Evolutionary conservation across 1,284 basidiomycete genomes (phyloP).

Genomic region (Macrocybe sp.): DNA sequence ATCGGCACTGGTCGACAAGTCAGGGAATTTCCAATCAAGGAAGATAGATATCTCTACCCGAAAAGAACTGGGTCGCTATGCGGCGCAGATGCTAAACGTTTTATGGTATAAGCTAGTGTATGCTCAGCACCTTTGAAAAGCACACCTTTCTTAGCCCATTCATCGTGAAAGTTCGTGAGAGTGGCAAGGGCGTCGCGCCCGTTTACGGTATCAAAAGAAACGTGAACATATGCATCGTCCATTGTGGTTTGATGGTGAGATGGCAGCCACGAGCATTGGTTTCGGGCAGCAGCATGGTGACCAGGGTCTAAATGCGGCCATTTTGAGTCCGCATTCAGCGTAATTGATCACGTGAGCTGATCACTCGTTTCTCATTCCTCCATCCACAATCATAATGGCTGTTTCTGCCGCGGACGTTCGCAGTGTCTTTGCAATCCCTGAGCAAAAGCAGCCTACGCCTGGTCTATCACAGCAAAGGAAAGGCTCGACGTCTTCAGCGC

Average conservation of each 20-base stretch:
- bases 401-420: slow-evolving; percentile 78
- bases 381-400: slow-evolving; percentile 38
- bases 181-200: too few species aligned
- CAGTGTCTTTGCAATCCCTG: slow-evolving; percentile 68
- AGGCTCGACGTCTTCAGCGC: slow-evolving; percentile 29
- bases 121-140: slow-evolving; percentile 3
- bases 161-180: slow-evolving; percentile 31
- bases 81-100: background rate
- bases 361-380: background rate
- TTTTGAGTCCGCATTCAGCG: background rate
- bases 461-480: slow-evolving; percentile 40
- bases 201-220: too few species aligned
- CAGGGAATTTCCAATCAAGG: slow-evolving; percentile 1
- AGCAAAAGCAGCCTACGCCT: slow-evolving; percentile 19
- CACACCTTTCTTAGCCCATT: slow-evolving; percentile 53
- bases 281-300: too few species aligned
- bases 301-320: background rate
- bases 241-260: too few species aligned
- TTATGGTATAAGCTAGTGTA: background rate
- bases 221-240: too few species aligned
- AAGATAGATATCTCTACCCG: slow-evolving; percentile 30
- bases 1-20: slow-evolving; percentile 34
- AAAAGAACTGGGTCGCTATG: slow-evolving; percentile 37
- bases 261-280: too few species aligned
- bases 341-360: slow-evolving; percentile 11